Evolutionary conservation across 352 stramenopile genomes (phyloP).

Genomic region (Phytophthora melonis): DNA sequence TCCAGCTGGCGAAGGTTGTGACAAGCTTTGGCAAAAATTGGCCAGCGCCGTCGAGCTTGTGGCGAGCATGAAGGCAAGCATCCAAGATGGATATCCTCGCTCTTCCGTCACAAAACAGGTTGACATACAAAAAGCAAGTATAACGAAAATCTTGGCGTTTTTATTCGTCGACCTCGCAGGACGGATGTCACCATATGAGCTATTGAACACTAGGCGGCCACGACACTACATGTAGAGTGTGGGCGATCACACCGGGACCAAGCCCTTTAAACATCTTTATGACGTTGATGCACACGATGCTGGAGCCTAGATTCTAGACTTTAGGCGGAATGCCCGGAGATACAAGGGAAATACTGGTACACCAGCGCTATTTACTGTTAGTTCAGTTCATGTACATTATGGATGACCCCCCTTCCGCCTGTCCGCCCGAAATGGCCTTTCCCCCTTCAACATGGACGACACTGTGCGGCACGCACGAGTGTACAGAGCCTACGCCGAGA

Average conservation of each 20-base stretch:
- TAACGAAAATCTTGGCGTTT: not conserved
- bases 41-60: slow-evolving; percentile 20
- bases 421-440: slow-evolving; percentile 6
- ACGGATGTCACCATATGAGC: not conserved
- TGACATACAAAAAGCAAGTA: not conserved
- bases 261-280: no score
- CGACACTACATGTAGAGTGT: no score
- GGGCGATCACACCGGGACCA: no score
- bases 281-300: no score
- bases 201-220: not conserved
- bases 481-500: not conserved
- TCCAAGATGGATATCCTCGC: slow-evolving; percentile 1
- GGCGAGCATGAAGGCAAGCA: slow-evolving; percentile 2
- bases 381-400: no score
- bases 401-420: not conserved
- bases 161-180: not conserved
- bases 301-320: no score
- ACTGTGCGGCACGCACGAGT: slow-evolving; percentile 1
- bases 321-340: not conserved
- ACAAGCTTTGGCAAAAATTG: slow-evolving; percentile 37
- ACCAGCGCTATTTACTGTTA: not conserved
- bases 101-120: not conserved
- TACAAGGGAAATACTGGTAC: no score
- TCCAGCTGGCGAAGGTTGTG: slow-evolving; percentile 25
- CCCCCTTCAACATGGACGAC: slow-evolving; percentile 27